Conservation (phyloP, 2,329 filamentous ascomycete genomes). For the Phialophora macrospora region DNA sequence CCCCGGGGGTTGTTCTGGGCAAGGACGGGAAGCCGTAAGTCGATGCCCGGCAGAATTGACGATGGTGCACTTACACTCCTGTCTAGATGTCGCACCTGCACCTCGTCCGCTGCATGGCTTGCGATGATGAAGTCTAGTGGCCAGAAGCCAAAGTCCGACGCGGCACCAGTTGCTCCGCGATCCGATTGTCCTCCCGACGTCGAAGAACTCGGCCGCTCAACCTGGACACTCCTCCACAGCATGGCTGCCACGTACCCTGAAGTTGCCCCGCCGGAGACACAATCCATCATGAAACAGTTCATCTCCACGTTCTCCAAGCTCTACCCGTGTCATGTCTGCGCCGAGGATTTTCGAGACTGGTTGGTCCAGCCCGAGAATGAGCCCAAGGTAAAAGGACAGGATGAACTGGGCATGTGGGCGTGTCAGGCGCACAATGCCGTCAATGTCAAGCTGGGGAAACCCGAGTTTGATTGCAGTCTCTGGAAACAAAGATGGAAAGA, state of each 20-base stretch:
- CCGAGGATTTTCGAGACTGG: slow-evolving; percentile 85
- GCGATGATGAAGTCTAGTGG: slow-evolving; percentile 48
- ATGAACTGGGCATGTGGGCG: slow-evolving; percentile 56
- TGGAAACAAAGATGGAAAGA: slow-evolving; percentile 97
- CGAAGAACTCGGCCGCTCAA: slow-evolving; percentile 79
- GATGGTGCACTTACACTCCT: slow-evolving; percentile 19
- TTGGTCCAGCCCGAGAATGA: slow-evolving; percentile 69
- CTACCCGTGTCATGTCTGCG: slow-evolving; percentile 96
- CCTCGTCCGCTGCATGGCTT: slow-evolving; percentile 54
- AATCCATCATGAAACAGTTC: slow-evolving; percentile 77
- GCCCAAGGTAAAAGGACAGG: slow-evolving; percentile 61
- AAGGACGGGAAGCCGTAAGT: slow-evolving; percentile 58
- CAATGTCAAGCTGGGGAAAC: slow-evolving; percentile 81
- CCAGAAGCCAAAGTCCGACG: slow-evolving; percentile 36
- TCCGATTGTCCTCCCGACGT: slow-evolving; percentile 88
- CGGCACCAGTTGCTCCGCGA: slow-evolving; percentile 34
- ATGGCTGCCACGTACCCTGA: slow-evolving; percentile 86
- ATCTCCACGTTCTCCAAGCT: slow-evolving; percentile 79
- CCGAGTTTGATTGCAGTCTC: slow-evolving; percentile 80
- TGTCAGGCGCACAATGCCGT: slow-evolving; percentile 58
- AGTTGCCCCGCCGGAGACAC: slow-evolving; percentile 68
- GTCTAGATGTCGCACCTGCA: slow-evolving; percentile 55
- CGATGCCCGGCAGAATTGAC: neutral
- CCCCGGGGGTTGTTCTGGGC: slow-evolving; percentile 56
- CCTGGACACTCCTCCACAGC: slow-evolving; percentile 92